phyloP scores from a whole-genome alignment of 2,329 filamentous ascomycete species.

The Cercospora nicotianae region DNA sequence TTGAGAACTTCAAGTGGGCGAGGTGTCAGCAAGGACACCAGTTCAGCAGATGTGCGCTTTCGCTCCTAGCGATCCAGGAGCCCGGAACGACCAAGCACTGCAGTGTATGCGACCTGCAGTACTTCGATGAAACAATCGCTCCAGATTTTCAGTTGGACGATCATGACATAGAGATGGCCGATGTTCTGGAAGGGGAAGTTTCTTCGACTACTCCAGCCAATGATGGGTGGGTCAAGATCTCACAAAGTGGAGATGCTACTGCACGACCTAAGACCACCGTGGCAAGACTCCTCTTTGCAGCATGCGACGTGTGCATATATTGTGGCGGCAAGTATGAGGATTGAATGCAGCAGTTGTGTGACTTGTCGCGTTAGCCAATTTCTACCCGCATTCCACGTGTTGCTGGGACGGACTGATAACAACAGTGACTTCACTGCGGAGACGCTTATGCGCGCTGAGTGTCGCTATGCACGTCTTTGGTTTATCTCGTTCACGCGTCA shows the following conservation, averaged over 20 bases:
- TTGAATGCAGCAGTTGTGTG: slow-evolving; percentile 24
- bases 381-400: slow-evolving; percentile 31
- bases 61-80: slow-evolving; percentile 57
- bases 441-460: slow-evolving; percentile 12
- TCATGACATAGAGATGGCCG: slow-evolving; percentile 18
- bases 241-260: slow-evolving; percentile 21
- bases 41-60: slow-evolving; percentile 56
- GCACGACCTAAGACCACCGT: slow-evolving; percentile 29
- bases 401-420: slow-evolving; percentile 22
- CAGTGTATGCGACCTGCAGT: slow-evolving; percentile 53
- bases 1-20: slow-evolving; percentile 50
- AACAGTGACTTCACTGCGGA: slow-evolving; percentile 13
- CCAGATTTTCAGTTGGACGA: slow-evolving; percentile 8
- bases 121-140: slow-evolving; percentile 46
- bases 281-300: slow-evolving; percentile 38
- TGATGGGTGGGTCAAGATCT: slow-evolving; percentile 23
- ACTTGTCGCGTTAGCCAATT: slow-evolving; percentile 22
- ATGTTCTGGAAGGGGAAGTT: slow-evolving; percentile 14
- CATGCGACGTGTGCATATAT: slow-evolving; percentile 41
- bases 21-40: slow-evolving; percentile 54
- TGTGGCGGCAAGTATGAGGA: slow-evolving; percentile 42
- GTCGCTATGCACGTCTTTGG: not conserved
- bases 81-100: slow-evolving; percentile 57
- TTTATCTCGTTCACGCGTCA: not conserved
- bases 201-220: slow-evolving; percentile 13